phyloP scores from a whole-genome alignment of 352 stramenopile species.

The Globisporangium paroecandrum region DNA sequence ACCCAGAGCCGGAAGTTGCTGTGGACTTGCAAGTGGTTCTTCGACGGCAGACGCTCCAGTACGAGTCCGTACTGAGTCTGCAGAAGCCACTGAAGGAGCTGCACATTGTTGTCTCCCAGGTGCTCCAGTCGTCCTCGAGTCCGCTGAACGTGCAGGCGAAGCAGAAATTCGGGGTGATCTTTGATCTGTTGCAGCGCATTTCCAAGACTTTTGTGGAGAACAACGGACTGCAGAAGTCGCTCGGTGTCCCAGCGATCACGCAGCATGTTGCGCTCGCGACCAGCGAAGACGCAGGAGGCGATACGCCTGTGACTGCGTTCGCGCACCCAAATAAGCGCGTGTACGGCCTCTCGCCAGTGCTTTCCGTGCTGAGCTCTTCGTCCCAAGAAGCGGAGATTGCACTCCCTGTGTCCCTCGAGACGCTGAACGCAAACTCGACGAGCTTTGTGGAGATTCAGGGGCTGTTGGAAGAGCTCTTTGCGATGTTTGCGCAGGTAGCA shows the following conservation, averaged over 20 bases:
- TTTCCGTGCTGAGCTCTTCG: constrained; percentile 16
- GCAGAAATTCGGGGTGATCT: constrained; percentile 24
- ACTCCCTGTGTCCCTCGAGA: constrained; percentile 27
- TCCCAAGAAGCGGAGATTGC: background rate
- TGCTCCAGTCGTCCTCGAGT: constrained; percentile 32
- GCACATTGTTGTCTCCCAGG: constrained; percentile 53
- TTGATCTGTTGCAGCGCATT: constrained; percentile 30
- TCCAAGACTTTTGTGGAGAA: constrained; percentile 25
- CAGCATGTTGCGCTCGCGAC: constrained; percentile 41
- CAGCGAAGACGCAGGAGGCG: constrained; percentile 35
- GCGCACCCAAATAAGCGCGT: constrained; percentile 50
- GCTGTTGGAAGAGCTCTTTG: constrained; percentile 25
- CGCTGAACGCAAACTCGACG: constrained; percentile 31
- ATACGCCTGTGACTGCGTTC: constrained; percentile 53
- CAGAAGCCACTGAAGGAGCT: constrained; percentile 60
- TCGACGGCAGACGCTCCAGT: constrained; percentile 1
- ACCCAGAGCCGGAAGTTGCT: background rate
- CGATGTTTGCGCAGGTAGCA: constrained; percentile 26
- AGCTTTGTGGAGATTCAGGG: constrained; percentile 34
- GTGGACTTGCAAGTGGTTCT: constrained; percentile 7
- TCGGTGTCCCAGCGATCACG: constrained; percentile 60
- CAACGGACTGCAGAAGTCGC: constrained; percentile 27
- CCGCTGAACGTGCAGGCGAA: constrained; percentile 10
- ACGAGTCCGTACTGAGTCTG: constrained; percentile 27
- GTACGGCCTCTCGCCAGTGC: constrained; percentile 59